These are phyloP conservation scores for Polygonum aviculare DNA, from an alignment of 148 eudicot species.

Conservation along the genomic window DNA sequence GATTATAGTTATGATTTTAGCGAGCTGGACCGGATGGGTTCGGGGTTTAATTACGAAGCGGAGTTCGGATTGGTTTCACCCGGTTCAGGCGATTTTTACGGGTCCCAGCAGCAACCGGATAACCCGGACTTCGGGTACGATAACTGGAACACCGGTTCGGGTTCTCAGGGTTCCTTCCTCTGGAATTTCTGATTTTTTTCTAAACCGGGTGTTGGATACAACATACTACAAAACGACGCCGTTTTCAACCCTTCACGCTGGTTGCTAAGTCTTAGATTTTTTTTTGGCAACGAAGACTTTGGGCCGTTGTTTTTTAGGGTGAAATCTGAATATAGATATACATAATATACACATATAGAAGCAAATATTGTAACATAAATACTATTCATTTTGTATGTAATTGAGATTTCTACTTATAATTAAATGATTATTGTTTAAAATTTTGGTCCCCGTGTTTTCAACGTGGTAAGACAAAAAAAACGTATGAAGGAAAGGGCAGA, in stretches of 20 bases:
- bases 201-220: background rate
- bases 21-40: constrained; percentile 22
- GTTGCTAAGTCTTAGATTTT: background rate
- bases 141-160: background rate
- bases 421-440: too few relatives aligned
- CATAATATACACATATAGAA: background rate
- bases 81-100: constrained; percentile 17
- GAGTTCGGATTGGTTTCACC: constrained; percentile 33
- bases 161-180: constrained; percentile 1
- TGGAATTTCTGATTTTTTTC: constrained; percentile 14
- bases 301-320: background rate
- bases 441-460: too few relatives aligned
- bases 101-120: constrained; percentile 25
- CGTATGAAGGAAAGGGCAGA: too few relatives aligned
- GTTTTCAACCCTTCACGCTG: background rate
- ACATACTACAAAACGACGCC: background rate
- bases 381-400: background rate
- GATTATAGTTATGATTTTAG: constrained; percentile 15
- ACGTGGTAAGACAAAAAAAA: too few relatives aligned
- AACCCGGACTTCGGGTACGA: constrained; percentile 14
- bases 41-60: constrained; percentile 20
- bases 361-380: background rate
- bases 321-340: too few relatives aligned
- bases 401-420: too few relatives aligned
- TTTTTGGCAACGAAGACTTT: background rate